phyloP scores from a whole-genome alignment of 257 asterid species.

The Nemophila menziesii region DNA sequence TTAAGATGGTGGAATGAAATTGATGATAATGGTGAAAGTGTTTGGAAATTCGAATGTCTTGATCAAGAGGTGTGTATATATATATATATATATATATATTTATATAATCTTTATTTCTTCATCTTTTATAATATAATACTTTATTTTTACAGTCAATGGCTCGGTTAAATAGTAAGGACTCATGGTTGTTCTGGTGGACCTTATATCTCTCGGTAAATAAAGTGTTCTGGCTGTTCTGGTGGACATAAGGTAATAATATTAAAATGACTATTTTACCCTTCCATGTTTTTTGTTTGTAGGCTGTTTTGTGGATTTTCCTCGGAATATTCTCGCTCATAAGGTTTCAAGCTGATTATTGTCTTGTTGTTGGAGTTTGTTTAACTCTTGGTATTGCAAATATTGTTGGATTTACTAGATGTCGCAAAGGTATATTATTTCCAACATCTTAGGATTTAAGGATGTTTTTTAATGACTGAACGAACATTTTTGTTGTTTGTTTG shows the following conservation, averaged over 20 bases:
- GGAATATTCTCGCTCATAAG: constrained; percentile 80
- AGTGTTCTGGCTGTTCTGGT: too few relatives aligned
- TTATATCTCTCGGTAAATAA: constrained; percentile 67
- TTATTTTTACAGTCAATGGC: constrained; percentile 56
- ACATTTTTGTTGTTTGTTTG: neutral
- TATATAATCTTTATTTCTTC: neutral
- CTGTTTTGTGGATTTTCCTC: constrained; percentile 68
- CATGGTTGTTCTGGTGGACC: constrained; percentile 99
- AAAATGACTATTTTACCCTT: too few relatives aligned
- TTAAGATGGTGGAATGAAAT: constrained; percentile 99
- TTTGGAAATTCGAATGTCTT: constrained; percentile 90
- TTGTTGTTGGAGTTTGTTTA: constrained; percentile 94
- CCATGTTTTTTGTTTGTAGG: constrained; percentile 39
- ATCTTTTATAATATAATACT: neutral
- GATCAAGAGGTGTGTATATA: constrained; percentile 47
- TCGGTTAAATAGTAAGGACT: constrained; percentile 94
- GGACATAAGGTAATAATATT: too few relatives aligned
- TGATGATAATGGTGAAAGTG: constrained; percentile 77
- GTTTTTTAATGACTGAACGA: neutral
- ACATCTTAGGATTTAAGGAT: neutral
- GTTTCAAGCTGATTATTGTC: constrained; percentile 91
- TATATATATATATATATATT: too few relatives aligned
- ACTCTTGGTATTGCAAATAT: constrained; percentile 95
- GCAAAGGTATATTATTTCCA: constrained; percentile 50
- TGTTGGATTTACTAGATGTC: constrained; percentile 93